Percentiles rank a stretch among this genome's conserved stretches.
These are phyloP conservation scores for Irpex sp. DNA, from an alignment of 1,284 basidiomycete species.

Conservation along the genomic window DNA sequence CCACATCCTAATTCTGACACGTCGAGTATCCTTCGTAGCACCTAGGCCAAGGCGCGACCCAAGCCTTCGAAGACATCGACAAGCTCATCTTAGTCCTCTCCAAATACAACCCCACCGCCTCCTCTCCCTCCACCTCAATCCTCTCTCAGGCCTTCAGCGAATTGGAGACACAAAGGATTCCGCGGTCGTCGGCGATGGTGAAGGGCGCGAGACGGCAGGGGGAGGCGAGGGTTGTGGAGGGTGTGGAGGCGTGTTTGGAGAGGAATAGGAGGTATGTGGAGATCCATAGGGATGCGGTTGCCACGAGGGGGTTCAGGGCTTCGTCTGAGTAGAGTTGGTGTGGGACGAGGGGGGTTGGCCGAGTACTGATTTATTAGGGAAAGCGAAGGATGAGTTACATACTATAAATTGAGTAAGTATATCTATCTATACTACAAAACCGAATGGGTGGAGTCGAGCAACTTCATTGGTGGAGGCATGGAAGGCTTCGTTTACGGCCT, in stretches of 20 bases:
- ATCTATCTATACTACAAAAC: no score
- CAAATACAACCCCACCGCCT: conserved; percentile 27
- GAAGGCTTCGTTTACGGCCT: no score
- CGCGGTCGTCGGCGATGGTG: conserved; percentile 30
- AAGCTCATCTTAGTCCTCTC: conserved; percentile 32
- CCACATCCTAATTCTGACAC: neutral
- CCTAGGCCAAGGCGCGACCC: conserved; percentile 45
- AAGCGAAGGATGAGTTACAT: no score
- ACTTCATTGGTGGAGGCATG: no score
- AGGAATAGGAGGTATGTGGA: conserved; percentile 23
- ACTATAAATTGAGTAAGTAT: no score
- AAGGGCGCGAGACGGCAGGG: conserved; percentile 33
- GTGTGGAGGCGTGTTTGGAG: conserved; percentile 28
- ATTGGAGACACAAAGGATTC: conserved; percentile 27
- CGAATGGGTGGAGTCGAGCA: no score
- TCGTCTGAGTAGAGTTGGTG: neutral
- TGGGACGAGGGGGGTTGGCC: no score
- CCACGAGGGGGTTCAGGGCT: no score
- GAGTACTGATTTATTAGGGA: no score
- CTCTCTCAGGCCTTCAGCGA: conserved; percentile 29
- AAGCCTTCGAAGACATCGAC: conserved; percentile 41
- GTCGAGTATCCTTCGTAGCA: conserved; percentile 26
- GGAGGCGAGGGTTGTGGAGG: conserved; percentile 30
- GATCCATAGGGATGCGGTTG: neutral
- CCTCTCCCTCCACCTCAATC: conserved; percentile 23